Conservation (phyloP, 352 stramenopile genomes). For the Globisporangium megalacanthum region DNA sequence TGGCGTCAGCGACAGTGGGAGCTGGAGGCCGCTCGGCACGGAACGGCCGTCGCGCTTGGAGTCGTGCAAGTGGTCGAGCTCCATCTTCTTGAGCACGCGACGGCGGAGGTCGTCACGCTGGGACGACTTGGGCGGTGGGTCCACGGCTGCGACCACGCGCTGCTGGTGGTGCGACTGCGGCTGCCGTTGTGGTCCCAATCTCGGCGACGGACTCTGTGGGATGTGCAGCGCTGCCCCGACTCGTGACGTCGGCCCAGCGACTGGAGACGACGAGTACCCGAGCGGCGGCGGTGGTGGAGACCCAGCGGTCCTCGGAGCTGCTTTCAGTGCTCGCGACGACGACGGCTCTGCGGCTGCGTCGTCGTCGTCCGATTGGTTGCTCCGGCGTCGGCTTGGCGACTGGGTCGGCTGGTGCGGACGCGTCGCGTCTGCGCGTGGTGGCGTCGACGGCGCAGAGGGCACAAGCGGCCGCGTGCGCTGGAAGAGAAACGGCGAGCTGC, state of each 20-base stretch:
- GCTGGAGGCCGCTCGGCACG: conserved; percentile 6
- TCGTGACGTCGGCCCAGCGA: conserved; percentile 10
- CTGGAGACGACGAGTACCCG: conserved; percentile 32
- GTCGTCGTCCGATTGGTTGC: conserved; percentile 1
- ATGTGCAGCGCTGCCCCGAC: conserved; percentile 7
- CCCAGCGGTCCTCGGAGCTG: background rate
- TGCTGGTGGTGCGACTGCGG: conserved; percentile 1
- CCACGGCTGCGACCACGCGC: background rate
- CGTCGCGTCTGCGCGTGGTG: conserved; percentile 16
- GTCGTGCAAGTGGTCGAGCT: conserved; percentile 12
- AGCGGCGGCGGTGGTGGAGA: conserved; percentile 15
- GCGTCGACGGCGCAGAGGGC: conserved; percentile 18
- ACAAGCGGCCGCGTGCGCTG: conserved; percentile 20
- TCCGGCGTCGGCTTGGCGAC: conserved; percentile 8
- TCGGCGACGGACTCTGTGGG: conserved; percentile 7
- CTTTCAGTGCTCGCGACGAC: background rate
- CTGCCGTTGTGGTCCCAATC: conserved; percentile 4
- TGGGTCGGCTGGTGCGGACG: conserved; percentile 12
- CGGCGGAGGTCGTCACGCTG: conserved; percentile 57
- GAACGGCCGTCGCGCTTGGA: background rate
- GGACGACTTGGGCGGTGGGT: conserved; percentile 9
- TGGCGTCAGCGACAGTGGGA: conserved; percentile 5
- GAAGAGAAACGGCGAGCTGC: conserved; percentile 10
- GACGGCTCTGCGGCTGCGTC: background rate
- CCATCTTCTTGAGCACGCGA: conserved; percentile 73